Percentiles rank a stretch among this genome's conserved stretches.
These are phyloP conservation scores for Hymenoscyphus fructigenus DNA, from an alignment of 2,329 filamentous ascomycete genomes.

Conservation along the genomic window DNA sequence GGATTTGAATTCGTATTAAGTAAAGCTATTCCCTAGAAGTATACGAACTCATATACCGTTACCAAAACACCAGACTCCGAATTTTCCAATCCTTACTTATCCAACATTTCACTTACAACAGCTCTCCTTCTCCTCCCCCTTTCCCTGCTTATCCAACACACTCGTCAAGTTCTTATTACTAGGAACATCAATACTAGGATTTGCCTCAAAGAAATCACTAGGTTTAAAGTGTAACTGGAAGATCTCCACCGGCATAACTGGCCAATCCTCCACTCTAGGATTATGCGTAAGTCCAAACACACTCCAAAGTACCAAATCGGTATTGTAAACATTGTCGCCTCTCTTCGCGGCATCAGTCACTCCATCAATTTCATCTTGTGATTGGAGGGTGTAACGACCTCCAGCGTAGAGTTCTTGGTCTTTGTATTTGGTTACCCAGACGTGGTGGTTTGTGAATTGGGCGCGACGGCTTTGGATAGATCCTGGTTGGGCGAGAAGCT, in stretches of 20 bases:
- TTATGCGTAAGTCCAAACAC: constrained; percentile 90
- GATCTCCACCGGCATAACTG: constrained; percentile 80
- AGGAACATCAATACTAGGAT: constrained; percentile 58
- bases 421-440: constrained; percentile 86
- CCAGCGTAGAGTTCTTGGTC: constrained; percentile 38
- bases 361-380: constrained; percentile 29
- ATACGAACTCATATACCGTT: too few relatives aligned
- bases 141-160: neutral
- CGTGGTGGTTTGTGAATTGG: constrained; percentile 80
- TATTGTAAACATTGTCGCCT: constrained; percentile 84
- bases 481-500: constrained; percentile 75
- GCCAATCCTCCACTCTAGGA: constrained; percentile 85
- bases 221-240: constrained; percentile 71
- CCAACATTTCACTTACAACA: neutral
- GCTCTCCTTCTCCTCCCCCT: neutral
- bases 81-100: neutral
- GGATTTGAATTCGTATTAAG: too few relatives aligned
- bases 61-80: too few relatives aligned
- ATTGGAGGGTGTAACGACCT: constrained; percentile 37
- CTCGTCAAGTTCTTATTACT: constrained; percentile 8
- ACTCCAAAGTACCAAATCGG: constrained; percentile 87
- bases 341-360: constrained; percentile 71
- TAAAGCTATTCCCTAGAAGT: too few relatives aligned
- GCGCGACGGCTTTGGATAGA: constrained; percentile 89
- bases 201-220: constrained; percentile 57